Percentiles rank a stretch among this genome's conserved stretches.
Conservation (phyloP, 176 grass and related monocot genomes). For the Oryza glumipatula region DNA sequence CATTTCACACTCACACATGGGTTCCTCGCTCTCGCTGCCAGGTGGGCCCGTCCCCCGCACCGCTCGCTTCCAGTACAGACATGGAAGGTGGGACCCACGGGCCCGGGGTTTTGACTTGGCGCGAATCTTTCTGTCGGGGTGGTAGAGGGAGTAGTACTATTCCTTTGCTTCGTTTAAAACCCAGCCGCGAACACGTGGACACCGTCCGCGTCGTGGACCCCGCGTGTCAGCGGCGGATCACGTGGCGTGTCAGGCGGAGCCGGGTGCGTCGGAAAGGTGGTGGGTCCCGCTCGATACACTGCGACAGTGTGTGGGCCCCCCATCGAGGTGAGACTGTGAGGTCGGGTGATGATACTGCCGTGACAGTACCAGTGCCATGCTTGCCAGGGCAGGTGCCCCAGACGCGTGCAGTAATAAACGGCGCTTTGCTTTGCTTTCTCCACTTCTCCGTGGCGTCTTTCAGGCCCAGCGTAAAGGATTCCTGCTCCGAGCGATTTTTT, state of each 20-base stretch:
- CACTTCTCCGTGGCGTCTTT: neutral
- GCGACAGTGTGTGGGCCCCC: neutral
- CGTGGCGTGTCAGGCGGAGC: neutral
- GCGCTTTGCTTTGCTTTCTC: neutral
- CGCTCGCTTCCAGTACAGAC: neutral
- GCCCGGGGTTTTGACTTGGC: conserved; percentile 41
- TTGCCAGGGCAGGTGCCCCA: neutral
- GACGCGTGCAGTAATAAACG: neutral
- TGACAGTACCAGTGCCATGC: neutral
- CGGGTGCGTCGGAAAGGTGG: neutral
- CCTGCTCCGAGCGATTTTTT: neutral
- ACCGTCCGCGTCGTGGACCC: neutral
- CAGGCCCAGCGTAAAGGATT: neutral
- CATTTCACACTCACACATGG: neutral
- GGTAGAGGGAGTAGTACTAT: no score
- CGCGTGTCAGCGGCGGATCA: neutral
- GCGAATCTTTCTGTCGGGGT: conserved; percentile 33
- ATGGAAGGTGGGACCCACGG: neutral
- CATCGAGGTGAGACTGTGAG: neutral
- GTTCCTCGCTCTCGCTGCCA: conserved; percentile 2
- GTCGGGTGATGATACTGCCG: no score
- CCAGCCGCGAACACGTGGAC: neutral
- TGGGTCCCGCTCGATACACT: neutral
- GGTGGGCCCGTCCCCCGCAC: neutral
- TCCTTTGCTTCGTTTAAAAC: neutral